Percentiles rank a stretch among this genome's conserved stretches.
Conservation (phyloP, 768 basidiomycete species). For the Tephrocybe sp. region DNA sequence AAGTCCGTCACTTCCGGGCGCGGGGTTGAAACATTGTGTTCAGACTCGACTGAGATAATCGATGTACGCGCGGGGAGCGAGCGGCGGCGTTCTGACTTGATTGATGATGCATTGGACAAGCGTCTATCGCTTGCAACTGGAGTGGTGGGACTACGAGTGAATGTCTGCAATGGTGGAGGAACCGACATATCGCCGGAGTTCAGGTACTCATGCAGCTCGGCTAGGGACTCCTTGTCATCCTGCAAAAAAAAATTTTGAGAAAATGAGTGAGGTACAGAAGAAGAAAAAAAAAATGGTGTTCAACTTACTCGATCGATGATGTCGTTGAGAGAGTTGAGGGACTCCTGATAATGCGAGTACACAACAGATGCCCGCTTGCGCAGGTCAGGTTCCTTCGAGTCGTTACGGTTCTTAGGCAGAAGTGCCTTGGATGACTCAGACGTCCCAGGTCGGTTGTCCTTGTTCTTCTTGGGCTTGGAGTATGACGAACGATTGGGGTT, state of each 20-base stretch:
- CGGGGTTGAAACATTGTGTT: constrained; percentile 37
- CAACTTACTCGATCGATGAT: constrained; percentile 72
- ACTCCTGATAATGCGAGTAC: constrained; percentile 78
- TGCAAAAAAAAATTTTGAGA: constrained; percentile 24
- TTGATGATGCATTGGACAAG: constrained; percentile 35
- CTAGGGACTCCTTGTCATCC: constrained; percentile 76
- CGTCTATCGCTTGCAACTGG: constrained; percentile 20
- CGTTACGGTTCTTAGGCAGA: constrained; percentile 31
- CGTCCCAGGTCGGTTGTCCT: constrained; percentile 48
- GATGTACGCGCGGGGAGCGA: constrained; percentile 70
- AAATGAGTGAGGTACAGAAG: background rate
- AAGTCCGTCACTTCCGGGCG: constrained; percentile 52
- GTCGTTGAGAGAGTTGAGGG: constrained; percentile 75
- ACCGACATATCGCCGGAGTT: constrained; percentile 24
- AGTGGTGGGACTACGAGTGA: constrained; percentile 11
- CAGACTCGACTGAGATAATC: constrained; percentile 54
- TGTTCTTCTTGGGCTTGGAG: constrained; percentile 36
- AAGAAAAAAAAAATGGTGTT: background rate
- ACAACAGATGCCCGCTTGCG: constrained; percentile 38
- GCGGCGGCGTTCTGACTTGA: constrained; percentile 60
- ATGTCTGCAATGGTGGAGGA: constrained; percentile 23
- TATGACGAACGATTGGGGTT: constrained; percentile 55
- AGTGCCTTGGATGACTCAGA: constrained; percentile 60
- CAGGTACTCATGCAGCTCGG: constrained; percentile 71
- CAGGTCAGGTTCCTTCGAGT: constrained; percentile 10